Base-by-base conservation (phyloP, 768 basidiomycete genomes). In the Kwoniella mangroviensis region DNA sequence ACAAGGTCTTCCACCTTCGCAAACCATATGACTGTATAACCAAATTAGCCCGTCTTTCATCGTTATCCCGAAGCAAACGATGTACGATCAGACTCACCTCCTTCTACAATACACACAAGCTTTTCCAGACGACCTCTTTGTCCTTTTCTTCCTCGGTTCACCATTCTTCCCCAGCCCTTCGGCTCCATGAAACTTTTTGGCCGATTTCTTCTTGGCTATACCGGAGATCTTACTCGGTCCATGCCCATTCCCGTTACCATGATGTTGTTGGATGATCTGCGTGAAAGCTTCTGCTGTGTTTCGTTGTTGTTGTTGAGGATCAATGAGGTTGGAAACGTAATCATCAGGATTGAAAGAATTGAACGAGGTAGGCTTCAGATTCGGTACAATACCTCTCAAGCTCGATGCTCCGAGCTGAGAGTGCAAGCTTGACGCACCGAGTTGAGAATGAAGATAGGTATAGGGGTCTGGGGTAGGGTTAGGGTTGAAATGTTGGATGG, bases 101-200 rank as follows among this genome's bases (percentile, higher is more conserved):
- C 92, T 86, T 80, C 93, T 87, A 84, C 94, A 97, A 83, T 95
- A 97, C 53, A 97, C 85, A 81, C 94, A 97, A 5, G 94, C 94
- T 84, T 94, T 93, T 9, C 68, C 68, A 28, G 69, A 65, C 11
- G 66, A 69, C 51, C 72, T 73, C 67, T 77, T 79, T 19, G 59
- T 49, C 54, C 74, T 68, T 70, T 79, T 79, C 73, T 69, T 73
- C 57, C 69, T 72, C n/a, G 62, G 45, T 52, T 69, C 68, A 24
- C 58, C 58, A 43, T 53, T 61, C 65, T 57, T 65, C 65, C 56
- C 42, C 21, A 45, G 12, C 42, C 52, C 41, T 24, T 17, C 67
- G 40, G 52, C 15, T 17, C 40, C 61, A 40, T 56, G 53, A 56
- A 24, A 43, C 56, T 41, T 64, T 43, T 43, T 57, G 22, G 52